Conservation (phyloP, 1,284 basidiomycete genomes). For the Omphalotus olearius region DNA sequence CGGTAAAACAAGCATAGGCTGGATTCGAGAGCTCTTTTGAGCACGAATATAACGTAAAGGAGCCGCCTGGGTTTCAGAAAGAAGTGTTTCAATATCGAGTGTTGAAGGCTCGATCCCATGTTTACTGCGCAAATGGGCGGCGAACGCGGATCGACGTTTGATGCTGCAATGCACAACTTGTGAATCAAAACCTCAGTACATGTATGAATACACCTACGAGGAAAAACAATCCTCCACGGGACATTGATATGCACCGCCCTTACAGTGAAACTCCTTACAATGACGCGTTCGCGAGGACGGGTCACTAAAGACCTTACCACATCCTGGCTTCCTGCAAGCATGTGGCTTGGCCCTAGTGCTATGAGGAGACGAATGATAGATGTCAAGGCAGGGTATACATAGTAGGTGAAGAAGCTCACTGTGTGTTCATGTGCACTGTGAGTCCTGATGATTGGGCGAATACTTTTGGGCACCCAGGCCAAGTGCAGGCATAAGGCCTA, state of each 20-base stretch:
- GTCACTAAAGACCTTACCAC: constrained; percentile 50
- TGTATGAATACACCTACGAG: constrained; percentile 31
- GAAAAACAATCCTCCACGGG: constrained; percentile 38
- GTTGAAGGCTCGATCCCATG: constrained; percentile 33
- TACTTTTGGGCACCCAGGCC: constrained; percentile 35
- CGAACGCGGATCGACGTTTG: constrained; percentile 57
- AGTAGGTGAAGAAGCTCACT: constrained; percentile 37
- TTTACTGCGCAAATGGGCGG: constrained; percentile 43
- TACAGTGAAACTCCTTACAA: constrained; percentile 49
- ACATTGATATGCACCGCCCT: constrained; percentile 39
- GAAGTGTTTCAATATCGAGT: background rate
- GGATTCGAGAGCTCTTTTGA: background rate
- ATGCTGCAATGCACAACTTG: constrained; percentile 35
- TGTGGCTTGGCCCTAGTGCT: constrained; percentile 53
- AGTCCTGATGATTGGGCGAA: constrained; percentile 55
- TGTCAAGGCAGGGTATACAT: constrained; percentile 1
- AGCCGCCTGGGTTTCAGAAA: background rate
- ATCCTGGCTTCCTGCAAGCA: constrained; percentile 39
- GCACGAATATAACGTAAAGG: background rate
- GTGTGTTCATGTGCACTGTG: constrained; percentile 54
- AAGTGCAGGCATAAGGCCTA: constrained; percentile 42
- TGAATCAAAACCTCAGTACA: background rate
- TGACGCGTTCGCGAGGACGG: constrained; percentile 63
- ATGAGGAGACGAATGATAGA: constrained; percentile 2
- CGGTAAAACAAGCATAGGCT: background rate